phyloP scores from a whole-genome alignment of 768 basidiomycete genomes.

The Suillus americanus region DNA sequence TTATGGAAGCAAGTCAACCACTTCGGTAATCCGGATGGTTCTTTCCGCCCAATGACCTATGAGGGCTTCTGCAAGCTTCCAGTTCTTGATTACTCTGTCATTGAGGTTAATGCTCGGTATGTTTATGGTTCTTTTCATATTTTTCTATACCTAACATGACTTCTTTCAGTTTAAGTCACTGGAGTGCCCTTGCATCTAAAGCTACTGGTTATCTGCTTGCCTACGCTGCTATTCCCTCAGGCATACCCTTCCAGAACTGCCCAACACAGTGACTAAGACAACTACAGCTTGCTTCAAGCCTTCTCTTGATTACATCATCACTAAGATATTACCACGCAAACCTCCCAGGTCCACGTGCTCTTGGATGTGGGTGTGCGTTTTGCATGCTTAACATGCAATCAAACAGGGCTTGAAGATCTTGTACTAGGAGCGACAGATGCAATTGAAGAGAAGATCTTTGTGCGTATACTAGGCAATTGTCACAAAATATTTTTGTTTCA shows the following conservation, averaged over 20 bases:
- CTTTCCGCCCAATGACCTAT: no score
- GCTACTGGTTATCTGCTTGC: conserved; percentile 99
- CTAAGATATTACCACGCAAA: conserved; percentile 62
- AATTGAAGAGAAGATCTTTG: no score
- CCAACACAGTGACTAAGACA: conserved; percentile 98
- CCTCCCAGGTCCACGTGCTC: no score
- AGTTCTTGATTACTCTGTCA: conserved; percentile 72
- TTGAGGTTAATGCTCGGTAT: conserved; percentile 96
- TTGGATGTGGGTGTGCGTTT: no score
- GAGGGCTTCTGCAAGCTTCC: no score
- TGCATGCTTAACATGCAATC: no score
- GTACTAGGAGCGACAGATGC: no score
- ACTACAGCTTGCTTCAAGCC: conserved; percentile 99
- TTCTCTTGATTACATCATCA: conserved; percentile 97
- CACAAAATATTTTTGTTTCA: no score
- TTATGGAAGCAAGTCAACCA: no score
- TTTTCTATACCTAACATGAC: conserved; percentile 1
- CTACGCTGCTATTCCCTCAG: conserved; percentile 97
- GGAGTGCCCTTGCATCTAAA: conserved; percentile 95
- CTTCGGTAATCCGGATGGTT: no score
- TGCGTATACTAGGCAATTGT: no score
- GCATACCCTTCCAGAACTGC: conserved; percentile 94
- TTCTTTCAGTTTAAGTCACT: conserved; percentile 65
- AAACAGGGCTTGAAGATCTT: no score
- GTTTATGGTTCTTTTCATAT: conserved; percentile 4